Conservation (phyloP, 2,329 filamentous ascomycete genomes). For the Colletotrichum kahawae region DNA sequence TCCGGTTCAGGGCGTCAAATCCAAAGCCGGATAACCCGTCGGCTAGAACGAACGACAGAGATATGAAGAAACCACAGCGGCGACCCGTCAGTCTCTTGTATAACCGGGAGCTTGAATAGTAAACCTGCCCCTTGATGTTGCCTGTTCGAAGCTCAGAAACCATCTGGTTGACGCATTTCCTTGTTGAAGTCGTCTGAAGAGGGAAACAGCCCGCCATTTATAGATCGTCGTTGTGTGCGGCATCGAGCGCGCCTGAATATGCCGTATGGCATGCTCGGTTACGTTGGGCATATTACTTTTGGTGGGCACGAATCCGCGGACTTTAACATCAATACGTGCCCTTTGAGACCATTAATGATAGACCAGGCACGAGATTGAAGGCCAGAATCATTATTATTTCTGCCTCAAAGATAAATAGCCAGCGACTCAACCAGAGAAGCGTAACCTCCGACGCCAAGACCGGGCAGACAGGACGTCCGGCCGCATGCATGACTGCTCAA, state of each 20-base stretch:
- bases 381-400: not conserved
- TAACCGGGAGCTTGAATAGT: fast-evolving
- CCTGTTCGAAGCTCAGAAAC: not conserved
- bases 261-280: not conserved
- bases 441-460: not conserved
- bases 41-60: not conserved
- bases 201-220: not conserved
- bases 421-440: not conserved
- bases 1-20: not conserved
- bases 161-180: not conserved
- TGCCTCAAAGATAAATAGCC: not conserved
- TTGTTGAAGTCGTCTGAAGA: not conserved
- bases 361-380: not conserved
- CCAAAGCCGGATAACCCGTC: not conserved
- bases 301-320: not conserved
- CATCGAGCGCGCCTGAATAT: not conserved
- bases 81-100: not conserved
- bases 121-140: not conserved
- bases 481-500: not conserved
- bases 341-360: not conserved
- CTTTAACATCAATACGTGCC: not conserved
- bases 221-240: not conserved
- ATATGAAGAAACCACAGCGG: not conserved
- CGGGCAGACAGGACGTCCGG: not conserved
- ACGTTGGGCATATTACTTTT: not conserved